These are phyloP conservation scores for Pythium aphanidermatum DNA, from an alignment of 352 stramenopile species.

Conservation along the genomic window DNA sequence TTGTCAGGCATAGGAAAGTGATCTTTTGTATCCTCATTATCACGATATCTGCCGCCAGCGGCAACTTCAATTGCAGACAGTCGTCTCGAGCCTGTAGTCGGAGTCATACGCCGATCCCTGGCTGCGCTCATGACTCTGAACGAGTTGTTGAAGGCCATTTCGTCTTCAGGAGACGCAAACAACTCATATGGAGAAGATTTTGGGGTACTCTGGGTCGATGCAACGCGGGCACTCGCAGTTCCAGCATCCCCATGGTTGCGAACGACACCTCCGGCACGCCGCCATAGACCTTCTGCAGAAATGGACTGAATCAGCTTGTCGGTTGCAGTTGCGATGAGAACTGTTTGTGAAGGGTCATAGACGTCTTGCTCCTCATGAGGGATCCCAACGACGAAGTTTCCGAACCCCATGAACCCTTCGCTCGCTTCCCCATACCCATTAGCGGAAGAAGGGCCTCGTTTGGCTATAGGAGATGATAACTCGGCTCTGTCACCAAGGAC, in stretches of 20 bases:
- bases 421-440: too few relatives aligned
- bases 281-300: constrained; percentile 47
- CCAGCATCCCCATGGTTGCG: not conserved
- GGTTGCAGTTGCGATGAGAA: not conserved
- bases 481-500: too few relatives aligned
- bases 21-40: too few relatives aligned
- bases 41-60: constrained; percentile 1
- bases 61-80: constrained; percentile 8
- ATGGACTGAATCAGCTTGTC: not conserved
- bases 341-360: too few relatives aligned
- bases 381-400: constrained; percentile 16
- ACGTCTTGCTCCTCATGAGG: not conserved
- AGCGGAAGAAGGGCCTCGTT: too few relatives aligned
- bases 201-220: too few relatives aligned
- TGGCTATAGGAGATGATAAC: too few relatives aligned
- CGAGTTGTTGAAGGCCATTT: constrained; percentile 24
- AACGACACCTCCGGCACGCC: constrained; percentile 22
- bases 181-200: constrained; percentile 11
- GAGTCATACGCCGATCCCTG: constrained; percentile 12
- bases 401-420: constrained; percentile 8
- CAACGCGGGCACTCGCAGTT: not conserved
- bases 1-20: too few relatives aligned
- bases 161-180: constrained; percentile 25
- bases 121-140: constrained; percentile 28
- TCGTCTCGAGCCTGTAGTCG: not conserved